Conservation (phyloP, 2,329 filamentous ascomycete species). For the Apiospora phragmitis region DNA sequence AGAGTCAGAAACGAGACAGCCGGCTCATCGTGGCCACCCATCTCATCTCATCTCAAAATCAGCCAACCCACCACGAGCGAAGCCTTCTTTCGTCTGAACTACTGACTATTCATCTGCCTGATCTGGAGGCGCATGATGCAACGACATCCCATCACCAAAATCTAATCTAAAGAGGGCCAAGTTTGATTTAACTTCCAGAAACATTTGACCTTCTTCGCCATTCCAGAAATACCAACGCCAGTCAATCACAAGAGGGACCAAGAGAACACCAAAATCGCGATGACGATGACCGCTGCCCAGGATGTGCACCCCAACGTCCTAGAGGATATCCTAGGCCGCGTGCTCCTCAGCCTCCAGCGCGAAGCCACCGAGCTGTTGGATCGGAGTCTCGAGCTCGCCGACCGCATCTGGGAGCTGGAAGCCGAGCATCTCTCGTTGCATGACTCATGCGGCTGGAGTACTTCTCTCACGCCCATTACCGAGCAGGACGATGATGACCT, state of each 20-base stretch:
- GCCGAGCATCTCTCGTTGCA: neutral
- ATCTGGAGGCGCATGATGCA: neutral
- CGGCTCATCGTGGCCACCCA: neutral
- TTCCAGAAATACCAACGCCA: neutral
- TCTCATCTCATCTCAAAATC: neutral
- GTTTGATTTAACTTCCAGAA: neutral
- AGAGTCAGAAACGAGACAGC: neutral
- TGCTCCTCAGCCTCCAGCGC: slow-evolving; percentile 3
- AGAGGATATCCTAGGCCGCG: neutral
- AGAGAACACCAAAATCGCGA: neutral
- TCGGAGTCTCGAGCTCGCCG: slow-evolving; percentile 1
- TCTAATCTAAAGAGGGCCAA: neutral
- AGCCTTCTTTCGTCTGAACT: neutral
- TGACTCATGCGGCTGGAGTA: neutral
- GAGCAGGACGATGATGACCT: neutral
- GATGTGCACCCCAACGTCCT: neutral
- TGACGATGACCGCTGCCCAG: neutral
- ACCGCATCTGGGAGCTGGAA: slow-evolving; percentile 8
- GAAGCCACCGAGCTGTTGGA: slow-evolving; percentile 8
- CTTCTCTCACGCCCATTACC: neutral
- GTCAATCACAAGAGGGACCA: neutral
- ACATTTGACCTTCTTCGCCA: neutral
- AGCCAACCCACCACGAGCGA: neutral
- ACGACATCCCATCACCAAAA: neutral
- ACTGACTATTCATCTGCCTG: neutral